These are phyloP conservation scores for Salvia rosmarinus DNA, from an alignment of 257 asterid species.

Conservation along the genomic window DNA sequence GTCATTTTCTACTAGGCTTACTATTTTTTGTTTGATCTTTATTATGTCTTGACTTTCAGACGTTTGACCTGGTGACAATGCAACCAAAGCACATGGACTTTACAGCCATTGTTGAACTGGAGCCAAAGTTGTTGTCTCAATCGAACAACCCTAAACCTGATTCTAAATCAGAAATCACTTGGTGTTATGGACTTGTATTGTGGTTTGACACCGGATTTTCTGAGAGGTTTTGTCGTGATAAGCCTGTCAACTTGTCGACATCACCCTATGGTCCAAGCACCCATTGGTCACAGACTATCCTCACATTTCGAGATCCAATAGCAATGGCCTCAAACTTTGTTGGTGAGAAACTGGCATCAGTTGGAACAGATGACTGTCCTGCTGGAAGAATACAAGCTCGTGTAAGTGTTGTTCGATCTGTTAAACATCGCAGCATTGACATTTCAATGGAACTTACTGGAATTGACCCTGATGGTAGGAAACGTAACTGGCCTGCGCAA, in stretches of 20 bases:
- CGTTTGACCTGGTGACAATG: constrained; percentile 86
- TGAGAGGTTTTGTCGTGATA: constrained; percentile 77
- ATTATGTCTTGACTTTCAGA: constrained; percentile 47
- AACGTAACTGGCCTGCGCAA: constrained; percentile 70
- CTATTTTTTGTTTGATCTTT: constrained; percentile 2
- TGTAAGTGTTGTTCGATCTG: constrained; percentile 73
- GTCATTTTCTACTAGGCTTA: background rate
- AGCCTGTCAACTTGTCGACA: constrained; percentile 72
- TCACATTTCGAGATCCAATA: constrained; percentile 84
- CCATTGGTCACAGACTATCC: constrained; percentile 94
- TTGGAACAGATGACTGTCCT: constrained; percentile 70
- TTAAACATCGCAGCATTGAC: constrained; percentile 85
- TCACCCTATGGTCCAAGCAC: constrained; percentile 81
- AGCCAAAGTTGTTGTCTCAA: constrained; percentile 39
- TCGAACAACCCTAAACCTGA: constrained; percentile 18
- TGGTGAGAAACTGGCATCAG: constrained; percentile 35
- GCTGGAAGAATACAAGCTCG: constrained; percentile 66
- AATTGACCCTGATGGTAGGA: constrained; percentile 53
- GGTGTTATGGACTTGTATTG: constrained; percentile 83
- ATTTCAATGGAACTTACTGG: constrained; percentile 81
- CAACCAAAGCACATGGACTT: constrained; percentile 79
- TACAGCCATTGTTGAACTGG: constrained; percentile 73
- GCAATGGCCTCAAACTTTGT: constrained; percentile 51
- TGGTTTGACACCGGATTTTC: constrained; percentile 97
- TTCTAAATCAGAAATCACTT: constrained; percentile 38